These are phyloP conservation scores for Allodekkera sacchari DNA, from an alignment of 805 yeast genomes.

Conservation along the genomic window DNA sequence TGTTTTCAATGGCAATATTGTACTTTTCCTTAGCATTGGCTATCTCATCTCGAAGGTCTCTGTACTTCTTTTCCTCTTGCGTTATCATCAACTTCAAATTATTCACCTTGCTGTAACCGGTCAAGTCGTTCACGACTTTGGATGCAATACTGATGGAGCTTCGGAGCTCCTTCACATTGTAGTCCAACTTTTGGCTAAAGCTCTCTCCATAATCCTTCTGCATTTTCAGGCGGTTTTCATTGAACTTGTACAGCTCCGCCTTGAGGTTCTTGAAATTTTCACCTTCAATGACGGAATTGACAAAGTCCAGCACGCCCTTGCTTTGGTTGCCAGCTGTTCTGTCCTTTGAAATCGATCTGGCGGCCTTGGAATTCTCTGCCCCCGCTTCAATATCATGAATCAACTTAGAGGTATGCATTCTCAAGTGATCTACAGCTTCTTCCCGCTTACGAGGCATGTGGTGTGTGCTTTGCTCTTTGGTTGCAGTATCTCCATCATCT, in stretches of 20 bases:
- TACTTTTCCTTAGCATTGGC: conserved; percentile 42
- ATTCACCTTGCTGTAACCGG: conserved; percentile 84
- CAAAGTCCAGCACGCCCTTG: conserved; percentile 2
- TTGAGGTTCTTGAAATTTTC: conserved; percentile 26
- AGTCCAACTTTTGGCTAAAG: conserved; percentile 34
- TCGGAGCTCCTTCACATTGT: conserved; percentile 47
- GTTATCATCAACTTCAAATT: conserved; percentile 56
- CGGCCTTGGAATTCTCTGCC: too few species aligned
- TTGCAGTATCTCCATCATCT: too few species aligned
- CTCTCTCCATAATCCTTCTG: conserved; percentile 26
- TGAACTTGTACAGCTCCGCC: conserved; percentile 21
- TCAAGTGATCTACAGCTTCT: too few species aligned
- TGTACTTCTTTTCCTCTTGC: conserved; percentile 42
- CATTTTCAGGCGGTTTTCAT: conserved; percentile 14
- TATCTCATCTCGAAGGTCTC: conserved; percentile 39
- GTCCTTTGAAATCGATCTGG: too few species aligned
- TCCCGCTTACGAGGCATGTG: too few species aligned
- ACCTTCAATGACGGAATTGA: conserved; percentile 22
- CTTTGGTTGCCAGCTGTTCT: not conserved
- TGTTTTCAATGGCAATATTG: conserved; percentile 49
- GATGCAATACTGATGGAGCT: conserved; percentile 53
- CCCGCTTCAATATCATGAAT: too few species aligned
- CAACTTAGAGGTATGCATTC: too few species aligned
- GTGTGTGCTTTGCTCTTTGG: too few species aligned
- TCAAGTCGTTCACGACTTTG: conserved; percentile 73